A percentile compares a stretch with the other conserved stretches of the same genome.
Conservation (phyloP, 1,139 yeast genomes). For the Zygosaccharomyces pseudobailii region DNA sequence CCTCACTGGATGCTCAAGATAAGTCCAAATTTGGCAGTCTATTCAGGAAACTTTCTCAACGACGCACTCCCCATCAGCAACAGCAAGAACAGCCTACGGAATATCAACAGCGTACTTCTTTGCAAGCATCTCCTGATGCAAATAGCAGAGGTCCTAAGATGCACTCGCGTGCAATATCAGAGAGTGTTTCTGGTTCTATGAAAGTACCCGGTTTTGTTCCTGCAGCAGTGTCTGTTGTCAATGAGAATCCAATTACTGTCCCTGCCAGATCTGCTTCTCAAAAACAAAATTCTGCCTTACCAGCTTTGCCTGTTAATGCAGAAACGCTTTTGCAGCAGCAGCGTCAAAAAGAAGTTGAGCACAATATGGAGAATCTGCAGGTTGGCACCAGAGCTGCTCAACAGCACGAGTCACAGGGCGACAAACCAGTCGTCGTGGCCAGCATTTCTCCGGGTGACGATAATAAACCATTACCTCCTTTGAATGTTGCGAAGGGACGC, state of each 20-base stretch:
- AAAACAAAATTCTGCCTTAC: constrained; percentile 23
- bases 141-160: constrained; percentile 23
- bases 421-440: constrained; percentile 2
- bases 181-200: constrained; percentile 24
- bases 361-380: constrained; percentile 21
- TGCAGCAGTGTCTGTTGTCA: not conserved
- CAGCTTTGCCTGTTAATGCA: constrained; percentile 35
- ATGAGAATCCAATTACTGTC: constrained; percentile 10
- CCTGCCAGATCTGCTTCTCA: constrained; percentile 25
- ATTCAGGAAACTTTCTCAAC: constrained; percentile 34
- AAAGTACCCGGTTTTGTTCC: constrained; percentile 12
- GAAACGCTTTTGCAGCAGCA: constrained; percentile 32
- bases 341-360: constrained; percentile 22
- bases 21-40: constrained; percentile 32
- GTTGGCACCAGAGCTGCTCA: constrained; percentile 6
- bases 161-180: constrained; percentile 41
- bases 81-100: constrained; percentile 10
- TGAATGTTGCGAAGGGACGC: constrained; percentile 29
- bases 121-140: constrained; percentile 11
- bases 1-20: constrained; percentile 18
- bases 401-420: constrained; percentile 5
- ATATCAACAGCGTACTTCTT: constrained; percentile 11
- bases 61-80: constrained; percentile 22
- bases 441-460: constrained; percentile 12
- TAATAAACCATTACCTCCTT: constrained; percentile 24